Evolutionary conservation across 2,329 filamentous ascomycete genomes (phyloP).

Genomic region (Fusarium haematococcum): DNA sequence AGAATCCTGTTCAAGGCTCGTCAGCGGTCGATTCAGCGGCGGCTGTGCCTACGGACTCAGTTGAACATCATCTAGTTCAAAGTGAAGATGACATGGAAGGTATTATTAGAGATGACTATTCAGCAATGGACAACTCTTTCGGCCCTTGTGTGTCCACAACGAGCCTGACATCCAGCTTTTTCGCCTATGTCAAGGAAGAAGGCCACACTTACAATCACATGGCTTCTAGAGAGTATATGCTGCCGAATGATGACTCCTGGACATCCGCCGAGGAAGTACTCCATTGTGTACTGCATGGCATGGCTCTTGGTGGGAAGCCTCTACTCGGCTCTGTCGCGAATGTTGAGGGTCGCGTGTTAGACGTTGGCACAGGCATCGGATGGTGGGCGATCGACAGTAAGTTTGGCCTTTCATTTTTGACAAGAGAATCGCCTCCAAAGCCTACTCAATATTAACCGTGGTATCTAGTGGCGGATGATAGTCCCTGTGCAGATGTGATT

Average conservation of each 20-base stretch:
- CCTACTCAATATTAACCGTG: neutral
- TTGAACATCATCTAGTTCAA: neutral
- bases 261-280: neutral
- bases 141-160: no score
- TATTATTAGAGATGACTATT: no score
- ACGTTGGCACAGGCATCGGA: neutral
- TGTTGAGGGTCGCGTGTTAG: neutral
- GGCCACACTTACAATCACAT: neutral
- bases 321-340: neutral
- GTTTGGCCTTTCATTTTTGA: neutral
- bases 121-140: no score
- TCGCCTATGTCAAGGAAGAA: neutral
- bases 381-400: neutral
- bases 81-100: neutral
- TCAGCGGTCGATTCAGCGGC: neutral
- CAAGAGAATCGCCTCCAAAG: no score
- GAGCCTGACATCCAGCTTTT: neutral
- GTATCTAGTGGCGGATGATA: neutral
- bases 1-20: neutral
- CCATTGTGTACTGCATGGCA: neutral
- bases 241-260: neutral
- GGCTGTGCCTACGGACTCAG: neutral
- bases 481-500: neutral
- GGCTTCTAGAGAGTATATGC: neutral
- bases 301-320: neutral